A percentile compares a stretch with the other conserved stretches of the same genome.
Evolutionary conservation across 257 asterid species (phyloP).

Genomic region (Plantago ovata): DNA sequence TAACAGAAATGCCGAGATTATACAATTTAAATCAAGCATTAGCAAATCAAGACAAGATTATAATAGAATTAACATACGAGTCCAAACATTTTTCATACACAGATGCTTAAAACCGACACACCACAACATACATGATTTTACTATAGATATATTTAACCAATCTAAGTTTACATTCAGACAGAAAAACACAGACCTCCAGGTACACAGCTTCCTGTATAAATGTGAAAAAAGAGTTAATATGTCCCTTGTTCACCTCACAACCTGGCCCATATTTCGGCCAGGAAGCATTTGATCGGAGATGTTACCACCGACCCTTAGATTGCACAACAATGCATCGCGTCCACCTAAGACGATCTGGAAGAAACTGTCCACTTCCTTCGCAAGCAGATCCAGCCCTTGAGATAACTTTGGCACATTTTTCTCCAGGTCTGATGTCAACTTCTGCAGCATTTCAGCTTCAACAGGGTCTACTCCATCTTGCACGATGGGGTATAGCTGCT

Average conservation of each 20-base stretch:
- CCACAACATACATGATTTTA: conserved; percentile 22
- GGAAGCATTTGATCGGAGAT: conserved; percentile 22
- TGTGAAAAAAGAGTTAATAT: conserved; percentile 11
- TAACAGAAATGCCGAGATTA: no score
- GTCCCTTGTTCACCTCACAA: conserved; percentile 37
- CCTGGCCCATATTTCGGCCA: conserved; percentile 30
- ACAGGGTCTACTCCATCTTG: conserved; percentile 36
- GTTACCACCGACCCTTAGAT: conserved; percentile 63
- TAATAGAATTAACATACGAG: no score
- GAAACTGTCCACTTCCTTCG: conserved; percentile 63
- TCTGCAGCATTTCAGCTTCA: conserved; percentile 35
- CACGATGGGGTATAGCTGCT: conserved; percentile 48
- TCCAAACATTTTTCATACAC: no score
- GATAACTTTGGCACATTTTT: conserved; percentile 35
- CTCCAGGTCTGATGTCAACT: conserved; percentile 35
- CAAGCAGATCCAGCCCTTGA: conserved; percentile 53
- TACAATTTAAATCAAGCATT: no score
- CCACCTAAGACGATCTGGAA: conserved; percentile 68
- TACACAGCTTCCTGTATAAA: conserved; percentile 15
- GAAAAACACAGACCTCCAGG: conserved; percentile 16
- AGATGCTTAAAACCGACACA: neutral
- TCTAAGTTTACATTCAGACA: conserved; percentile 18
- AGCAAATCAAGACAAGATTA: no score
- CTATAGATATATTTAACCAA: conserved; percentile 11
- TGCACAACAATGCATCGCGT: conserved; percentile 76